phyloP scores from a whole-genome alignment of 2,329 filamentous ascomycete species.

The Zymoseptoria passerinii region DNA sequence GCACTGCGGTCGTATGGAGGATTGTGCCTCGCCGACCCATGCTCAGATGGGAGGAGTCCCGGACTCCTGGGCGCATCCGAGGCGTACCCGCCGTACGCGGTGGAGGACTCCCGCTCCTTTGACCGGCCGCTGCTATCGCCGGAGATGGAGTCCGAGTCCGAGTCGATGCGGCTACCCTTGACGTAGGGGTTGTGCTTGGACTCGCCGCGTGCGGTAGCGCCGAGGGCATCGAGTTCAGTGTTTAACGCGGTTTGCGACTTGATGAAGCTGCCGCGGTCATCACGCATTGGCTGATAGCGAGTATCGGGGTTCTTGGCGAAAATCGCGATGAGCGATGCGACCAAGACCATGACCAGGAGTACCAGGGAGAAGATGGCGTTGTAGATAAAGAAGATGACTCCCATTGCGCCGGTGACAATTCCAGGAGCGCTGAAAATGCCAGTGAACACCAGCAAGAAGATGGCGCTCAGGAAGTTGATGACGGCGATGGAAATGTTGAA shows the following conservation, averaged over 20 bases:
- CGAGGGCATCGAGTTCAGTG: slow-evolving; percentile 83
- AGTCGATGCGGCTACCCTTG: slow-evolving; percentile 53
- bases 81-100: slow-evolving; percentile 16
- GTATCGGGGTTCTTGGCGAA: slow-evolving; percentile 90
- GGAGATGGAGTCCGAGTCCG: slow-evolving; percentile 60
- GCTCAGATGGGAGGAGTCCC: slow-evolving; percentile 39
- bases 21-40: slow-evolving; percentile 32
- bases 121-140: slow-evolving; percentile 45
- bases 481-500: slow-evolving; percentile 91
- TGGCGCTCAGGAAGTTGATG: slow-evolving; percentile 82
- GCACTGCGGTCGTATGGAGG: slow-evolving; percentile 33
- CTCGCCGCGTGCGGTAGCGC: slow-evolving; percentile 80
- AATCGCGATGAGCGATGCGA: slow-evolving; percentile 69
- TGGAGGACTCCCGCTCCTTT: slow-evolving; percentile 26
- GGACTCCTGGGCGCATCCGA: slow-evolving; percentile 41
- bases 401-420: slow-evolving; percentile 79
- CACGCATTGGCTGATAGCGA: slow-evolving; percentile 91
- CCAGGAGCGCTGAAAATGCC: slow-evolving; percentile 75
- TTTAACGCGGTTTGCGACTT: slow-evolving; percentile 85
- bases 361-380: slow-evolving; percentile 79
- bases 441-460: slow-evolving; percentile 85
- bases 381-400: slow-evolving; percentile 78
- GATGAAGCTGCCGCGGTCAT: slow-evolving; percentile 94
- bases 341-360: slow-evolving; percentile 71
- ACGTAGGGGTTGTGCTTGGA: slow-evolving; percentile 47